phyloP scores from a whole-genome alignment of 352 stramenopile genomes.

The Phytophthora agathidicida region DNA sequence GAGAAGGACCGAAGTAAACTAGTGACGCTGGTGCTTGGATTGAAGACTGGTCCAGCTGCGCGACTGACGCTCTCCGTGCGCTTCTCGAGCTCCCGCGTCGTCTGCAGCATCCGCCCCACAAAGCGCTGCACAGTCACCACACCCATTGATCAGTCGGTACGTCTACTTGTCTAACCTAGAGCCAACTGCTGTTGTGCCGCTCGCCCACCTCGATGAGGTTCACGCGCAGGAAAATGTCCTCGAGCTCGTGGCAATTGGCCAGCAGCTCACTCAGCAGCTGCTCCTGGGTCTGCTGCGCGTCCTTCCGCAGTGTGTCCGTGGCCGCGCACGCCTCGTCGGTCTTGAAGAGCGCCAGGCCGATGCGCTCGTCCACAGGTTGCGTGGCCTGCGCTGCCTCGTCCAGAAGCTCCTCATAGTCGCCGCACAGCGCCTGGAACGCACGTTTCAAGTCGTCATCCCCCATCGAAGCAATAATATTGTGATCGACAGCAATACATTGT shows the following conservation, averaged over 20 bases:
- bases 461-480: slow-evolving; percentile 14
- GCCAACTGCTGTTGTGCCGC: not conserved
- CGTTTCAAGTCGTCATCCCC: slow-evolving; percentile 42
- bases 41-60: slow-evolving; percentile 65
- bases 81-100: slow-evolving; percentile 69
- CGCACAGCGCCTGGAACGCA: slow-evolving; percentile 63
- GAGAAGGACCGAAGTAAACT: slow-evolving; percentile 66
- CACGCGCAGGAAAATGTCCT: slow-evolving; percentile 79
- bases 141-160: not conserved
- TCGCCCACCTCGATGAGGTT: slow-evolving; percentile 72
- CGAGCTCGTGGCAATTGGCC: slow-evolving; percentile 73
- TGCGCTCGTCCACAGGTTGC: slow-evolving; percentile 66
- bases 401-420: slow-evolving; percentile 72
- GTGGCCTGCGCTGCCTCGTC: slow-evolving; percentile 65
- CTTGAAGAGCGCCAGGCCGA: slow-evolving; percentile 83
- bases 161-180: not conserved
- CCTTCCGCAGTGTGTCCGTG: slow-evolving; percentile 54
- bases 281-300: slow-evolving; percentile 54
- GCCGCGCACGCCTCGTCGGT: slow-evolving; percentile 74
- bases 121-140: slow-evolving; percentile 49
- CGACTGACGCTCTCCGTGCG: slow-evolving; percentile 61
- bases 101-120: slow-evolving; percentile 56
- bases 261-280: slow-evolving; percentile 62
- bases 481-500: not conserved
- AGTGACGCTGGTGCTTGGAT: slow-evolving; percentile 58